Conservation (phyloP, 73 alveolate genomes). For the Stentor coeruleus region DNA sequence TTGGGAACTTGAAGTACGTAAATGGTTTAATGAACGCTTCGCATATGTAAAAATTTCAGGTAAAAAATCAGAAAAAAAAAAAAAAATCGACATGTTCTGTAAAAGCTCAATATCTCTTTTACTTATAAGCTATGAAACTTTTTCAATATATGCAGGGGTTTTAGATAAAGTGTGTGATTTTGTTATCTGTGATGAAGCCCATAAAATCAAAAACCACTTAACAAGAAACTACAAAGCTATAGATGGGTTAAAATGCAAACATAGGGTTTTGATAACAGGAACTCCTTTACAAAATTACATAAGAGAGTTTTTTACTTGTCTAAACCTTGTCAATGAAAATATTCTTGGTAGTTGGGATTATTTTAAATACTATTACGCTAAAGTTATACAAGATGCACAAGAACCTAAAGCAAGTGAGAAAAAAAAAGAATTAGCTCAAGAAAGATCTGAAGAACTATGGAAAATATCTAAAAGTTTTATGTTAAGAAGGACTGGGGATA, state of each 20-base stretch:
- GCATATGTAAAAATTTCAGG: constrained; percentile 25
- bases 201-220: constrained; percentile 61
- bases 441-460: constrained; percentile 36
- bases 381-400: constrained; percentile 32
- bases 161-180: constrained; percentile 44
- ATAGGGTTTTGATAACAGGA: constrained; percentile 90
- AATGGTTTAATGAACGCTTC: constrained; percentile 45
- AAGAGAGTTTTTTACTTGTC: constrained; percentile 64
- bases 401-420: constrained; percentile 35
- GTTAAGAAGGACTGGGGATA: constrained; percentile 85
- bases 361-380: constrained; percentile 31
- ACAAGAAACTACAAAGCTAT: constrained; percentile 54
- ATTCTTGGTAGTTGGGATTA: constrained; percentile 31
- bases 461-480: constrained; percentile 55
- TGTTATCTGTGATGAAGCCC: constrained; percentile 84
- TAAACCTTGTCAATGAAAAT: constrained; percentile 45
- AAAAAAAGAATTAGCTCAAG: constrained; percentile 28
- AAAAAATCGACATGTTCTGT: neutral
- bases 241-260: constrained; percentile 35
- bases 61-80: constrained; percentile 28
- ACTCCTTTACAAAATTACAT: constrained; percentile 94
- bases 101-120: constrained; percentile 11
- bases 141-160: constrained; percentile 30
- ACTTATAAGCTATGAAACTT: constrained; percentile 38
- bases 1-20: constrained; percentile 50